These are phyloP conservation scores for Ceratonia siliqua DNA, from an alignment of 306 rosid species.

Conservation along the genomic window DNA sequence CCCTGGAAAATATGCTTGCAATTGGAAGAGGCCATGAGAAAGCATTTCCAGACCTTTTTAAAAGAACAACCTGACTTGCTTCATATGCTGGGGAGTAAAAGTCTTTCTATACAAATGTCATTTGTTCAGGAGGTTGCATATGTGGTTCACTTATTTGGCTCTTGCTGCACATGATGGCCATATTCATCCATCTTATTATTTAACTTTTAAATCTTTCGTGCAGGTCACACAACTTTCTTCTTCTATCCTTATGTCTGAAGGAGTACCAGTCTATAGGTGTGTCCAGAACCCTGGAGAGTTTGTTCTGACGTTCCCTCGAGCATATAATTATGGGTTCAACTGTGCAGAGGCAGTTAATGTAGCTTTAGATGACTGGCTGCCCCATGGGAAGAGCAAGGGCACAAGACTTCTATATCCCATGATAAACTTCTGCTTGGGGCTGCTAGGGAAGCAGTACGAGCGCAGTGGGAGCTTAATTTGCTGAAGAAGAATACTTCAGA, in stretches of 20 bases:
- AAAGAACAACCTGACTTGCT: slow-evolving; percentile 96
- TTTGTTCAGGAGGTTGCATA: slow-evolving; percentile 23
- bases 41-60: slow-evolving; percentile 87
- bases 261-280: slow-evolving; percentile 98
- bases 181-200: slow-evolving; percentile 26
- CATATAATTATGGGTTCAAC: slow-evolving; percentile 97
- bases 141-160: slow-evolving; percentile 24
- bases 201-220: slow-evolving; percentile 34
- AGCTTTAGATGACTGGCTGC: slow-evolving; percentile 99
- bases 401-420: slow-evolving; percentile 96
- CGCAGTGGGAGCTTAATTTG: too few relatives aligned
- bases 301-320: slow-evolving; percentile 97
- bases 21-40: slow-evolving; percentile 89
- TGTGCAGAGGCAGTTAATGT: slow-evolving; percentile 99
- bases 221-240: slow-evolving; percentile 99
- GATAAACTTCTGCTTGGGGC: slow-evolving; percentile 97
- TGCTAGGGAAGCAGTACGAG: slow-evolving; percentile 95
- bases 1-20: slow-evolving; percentile 78
- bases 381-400: slow-evolving; percentile 94
- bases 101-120: slow-evolving; percentile 26
- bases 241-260: slow-evolving; percentile 77
- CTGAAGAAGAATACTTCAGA: slow-evolving; percentile 61
- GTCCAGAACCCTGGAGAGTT: slow-evolving; percentile 95
- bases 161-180: slow-evolving; percentile 11
- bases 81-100: slow-evolving; percentile 83